phyloP scores from a whole-genome alignment of 345 rosid species.

The Lepidium africanum region DNA sequence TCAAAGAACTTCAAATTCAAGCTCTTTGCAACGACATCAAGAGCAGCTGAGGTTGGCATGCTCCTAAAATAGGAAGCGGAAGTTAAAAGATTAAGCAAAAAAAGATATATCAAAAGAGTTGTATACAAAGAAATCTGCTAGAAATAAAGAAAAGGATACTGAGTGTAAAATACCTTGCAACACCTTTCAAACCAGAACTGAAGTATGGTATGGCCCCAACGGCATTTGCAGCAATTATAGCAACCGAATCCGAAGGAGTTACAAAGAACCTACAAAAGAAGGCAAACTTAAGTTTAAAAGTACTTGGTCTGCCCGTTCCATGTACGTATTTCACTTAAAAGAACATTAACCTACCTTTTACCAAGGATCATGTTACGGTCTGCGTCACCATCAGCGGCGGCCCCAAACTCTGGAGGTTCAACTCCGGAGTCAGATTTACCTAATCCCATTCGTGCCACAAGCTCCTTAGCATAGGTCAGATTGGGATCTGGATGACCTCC shows the following conservation, averaged over 20 bases:
- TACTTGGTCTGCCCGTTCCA: neutral
- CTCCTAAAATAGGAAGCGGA: slow-evolving; percentile 51
- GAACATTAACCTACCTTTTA: slow-evolving; percentile 52
- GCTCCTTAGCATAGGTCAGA: slow-evolving; percentile 94
- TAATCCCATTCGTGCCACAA: slow-evolving; percentile 94
- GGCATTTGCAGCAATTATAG: slow-evolving; percentile 98
- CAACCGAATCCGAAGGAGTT: slow-evolving; percentile 98
- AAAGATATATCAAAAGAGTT: neutral
- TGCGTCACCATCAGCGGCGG: slow-evolving; percentile 99
- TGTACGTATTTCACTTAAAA: neutral
- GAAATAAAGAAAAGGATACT: neutral
- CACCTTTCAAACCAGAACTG: slow-evolving; percentile 93
- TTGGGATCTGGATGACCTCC: slow-evolving; percentile 99
- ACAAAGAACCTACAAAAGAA: slow-evolving; percentile 74
- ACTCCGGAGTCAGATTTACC: slow-evolving; percentile 56
- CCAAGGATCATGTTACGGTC: slow-evolving; percentile 99
- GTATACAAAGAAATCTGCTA: neutral
- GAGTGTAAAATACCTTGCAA: slow-evolving; percentile 69
- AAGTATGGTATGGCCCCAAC: slow-evolving; percentile 86
- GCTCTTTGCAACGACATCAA: slow-evolving; percentile 88
- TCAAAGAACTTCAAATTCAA: slow-evolving; percentile 89
- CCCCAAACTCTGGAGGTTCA: slow-evolving; percentile 98
- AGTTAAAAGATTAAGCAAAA: neutral
- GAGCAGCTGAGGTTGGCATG: slow-evolving; percentile 99
- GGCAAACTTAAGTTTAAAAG: neutral